Evolutionary conservation across 805 yeast species (phyloP).

Genomic region (Dipodascopsis uninucleata): DNA sequence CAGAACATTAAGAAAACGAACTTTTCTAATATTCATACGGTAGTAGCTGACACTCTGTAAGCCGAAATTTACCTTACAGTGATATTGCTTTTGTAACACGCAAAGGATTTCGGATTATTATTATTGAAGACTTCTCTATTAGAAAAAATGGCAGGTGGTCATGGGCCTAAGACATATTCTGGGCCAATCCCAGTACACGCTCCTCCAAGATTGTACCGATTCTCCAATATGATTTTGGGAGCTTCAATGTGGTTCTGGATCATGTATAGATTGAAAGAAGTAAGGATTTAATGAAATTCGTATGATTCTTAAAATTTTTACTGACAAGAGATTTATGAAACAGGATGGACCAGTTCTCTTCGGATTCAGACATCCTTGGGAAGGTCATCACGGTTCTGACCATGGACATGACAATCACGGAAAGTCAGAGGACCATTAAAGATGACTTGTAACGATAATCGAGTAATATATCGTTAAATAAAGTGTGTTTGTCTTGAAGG

Average conservation of each 20-base stretch:
- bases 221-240: slow-evolving; percentile 66
- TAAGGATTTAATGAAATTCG: background rate
- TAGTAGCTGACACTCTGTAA: too few relatives aligned
- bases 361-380: slow-evolving; percentile 42
- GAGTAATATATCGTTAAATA: too few relatives aligned
- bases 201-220: slow-evolving; percentile 48
- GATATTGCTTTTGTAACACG: too few relatives aligned
- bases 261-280: slow-evolving; percentile 56
- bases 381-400: slow-evolving; percentile 32
- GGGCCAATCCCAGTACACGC: slow-evolving; percentile 61
- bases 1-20: too few relatives aligned
- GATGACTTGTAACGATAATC: too few relatives aligned
- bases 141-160: slow-evolving; percentile 27
- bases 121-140: too few relatives aligned
- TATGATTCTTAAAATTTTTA: too few relatives aligned
- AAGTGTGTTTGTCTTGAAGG: too few relatives aligned
- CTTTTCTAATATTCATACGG: too few relatives aligned
- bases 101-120: too few relatives aligned
- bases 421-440: slow-evolving; percentile 27
- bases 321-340: background rate
- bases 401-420: slow-evolving; percentile 28
- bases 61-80: too few relatives aligned
- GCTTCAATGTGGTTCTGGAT: slow-evolving; percentile 91
- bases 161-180: slow-evolving; percentile 47
- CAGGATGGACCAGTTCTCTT: slow-evolving; percentile 41